Evolutionary conservation across 169 alveolate species (phyloP), one percentile per base, ranked within the genome.

Genomic region (Plasmodium yoelii): DNA sequence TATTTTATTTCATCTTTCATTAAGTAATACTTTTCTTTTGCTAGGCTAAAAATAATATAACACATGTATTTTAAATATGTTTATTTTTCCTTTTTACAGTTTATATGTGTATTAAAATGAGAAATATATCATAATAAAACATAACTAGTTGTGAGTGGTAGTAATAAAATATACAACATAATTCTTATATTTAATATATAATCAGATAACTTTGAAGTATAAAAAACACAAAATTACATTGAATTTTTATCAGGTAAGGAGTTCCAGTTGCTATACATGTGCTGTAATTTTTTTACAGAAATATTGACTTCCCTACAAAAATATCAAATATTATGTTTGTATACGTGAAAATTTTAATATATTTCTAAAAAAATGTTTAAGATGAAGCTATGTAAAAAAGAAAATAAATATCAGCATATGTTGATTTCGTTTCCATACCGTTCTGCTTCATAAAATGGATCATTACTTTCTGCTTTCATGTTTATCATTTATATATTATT

Each of bases 1-100:
- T 84, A 84, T 57, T 84, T 84, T 84, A 84, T 84, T 68, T 84
- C 91, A 51, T 84, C 91, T 28, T 53, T 84, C 56, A 84, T 84
- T 44, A 53, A 72, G 42, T 19, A 9, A 49, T 69, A 84, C 59
- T 67, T 84, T 12, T 84, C 91, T 72, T 51, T 84, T 69, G 91
- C 91, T 18, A 69, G 59, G 1, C 91, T 84, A 60, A 39, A 24
- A 44, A 22, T 34, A 18, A 55, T 56, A 26, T n/a, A 68, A 26
- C n/a, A 26, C 10, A 53, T 26, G 22, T 56, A 34, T 13, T 19
- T 26, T 69, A 12, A 39, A 7, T 42, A 18, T 69, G 24, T 57
- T 18, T 57, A 15, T 57, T 57, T 69, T 10, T 3, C 18, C 18
- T 8, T 51, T 9, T 13, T 46, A n/a, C 39, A 46, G 28, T 69